Evolutionary conservation across 768 basidiomycete genomes (phyloP).

Genomic region (Panellus pusillus): DNA sequence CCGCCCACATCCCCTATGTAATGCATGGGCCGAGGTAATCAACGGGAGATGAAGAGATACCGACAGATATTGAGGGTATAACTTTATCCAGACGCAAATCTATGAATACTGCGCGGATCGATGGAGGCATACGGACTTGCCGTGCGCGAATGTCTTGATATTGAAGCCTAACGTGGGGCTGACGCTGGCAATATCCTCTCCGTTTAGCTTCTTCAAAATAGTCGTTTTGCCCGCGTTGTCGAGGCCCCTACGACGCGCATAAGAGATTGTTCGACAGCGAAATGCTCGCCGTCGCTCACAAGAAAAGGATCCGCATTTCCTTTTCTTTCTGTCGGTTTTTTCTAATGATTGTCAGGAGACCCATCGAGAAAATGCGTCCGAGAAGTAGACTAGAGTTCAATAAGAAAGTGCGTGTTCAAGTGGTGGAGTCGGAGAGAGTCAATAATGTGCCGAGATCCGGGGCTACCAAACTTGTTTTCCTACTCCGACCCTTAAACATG

Average conservation of each 20-base stretch:
- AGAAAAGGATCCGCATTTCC: constrained; percentile 95
- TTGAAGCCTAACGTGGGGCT: constrained; percentile 98
- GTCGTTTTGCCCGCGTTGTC: constrained; percentile 99
- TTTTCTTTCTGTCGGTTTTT: constrained; percentile 95
- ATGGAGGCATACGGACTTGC: constrained; percentile 60
- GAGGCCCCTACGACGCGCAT: constrained; percentile 64
- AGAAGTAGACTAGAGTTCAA: not conserved
- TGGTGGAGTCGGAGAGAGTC: not conserved
- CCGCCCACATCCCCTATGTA: constrained; percentile 94
- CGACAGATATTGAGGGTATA: constrained; percentile 82
- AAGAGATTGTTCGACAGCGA: constrained; percentile 17
- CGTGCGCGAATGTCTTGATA: constrained; percentile 93
- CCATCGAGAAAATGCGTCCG: constrained; percentile 52
- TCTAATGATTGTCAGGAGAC: constrained; percentile 93
- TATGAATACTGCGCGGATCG: constrained; percentile 7
- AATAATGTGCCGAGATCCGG: not conserved
- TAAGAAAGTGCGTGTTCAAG: not conserved
- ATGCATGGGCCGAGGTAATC: constrained; percentile 8
- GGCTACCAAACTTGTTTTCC: constrained; percentile 5
- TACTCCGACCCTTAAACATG: constrained; percentile 33
- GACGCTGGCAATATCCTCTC: constrained; percentile 84
- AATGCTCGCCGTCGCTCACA: constrained; percentile 48
- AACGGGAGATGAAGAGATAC: constrained; percentile 27
- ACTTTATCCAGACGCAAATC: constrained; percentile 34
- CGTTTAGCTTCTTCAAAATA: constrained; percentile 91